Evolutionary conservation across 2,329 filamentous ascomycete species (phyloP), one percentile per base, ranked within the genome.

Genomic region (Diaporthe vexans): DNA sequence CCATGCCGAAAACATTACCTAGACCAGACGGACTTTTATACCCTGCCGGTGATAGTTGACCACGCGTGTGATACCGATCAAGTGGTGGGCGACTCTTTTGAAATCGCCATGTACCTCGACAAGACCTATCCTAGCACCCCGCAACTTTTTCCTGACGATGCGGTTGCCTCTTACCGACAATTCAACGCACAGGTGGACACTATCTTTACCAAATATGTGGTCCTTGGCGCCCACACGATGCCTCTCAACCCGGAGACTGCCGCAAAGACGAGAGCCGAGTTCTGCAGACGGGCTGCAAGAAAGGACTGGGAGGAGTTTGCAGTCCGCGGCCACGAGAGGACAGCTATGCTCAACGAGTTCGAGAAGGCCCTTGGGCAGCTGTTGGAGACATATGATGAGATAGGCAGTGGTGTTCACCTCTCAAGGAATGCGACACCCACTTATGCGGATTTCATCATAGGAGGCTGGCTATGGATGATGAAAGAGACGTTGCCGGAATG

Each of bases 91-190:
- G 91, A 93, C 81, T 90, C 90, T 3, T 91, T 92, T 78, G 91
- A 93, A 70, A 93, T 93, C 75, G 91, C 91, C 9, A 81, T 87
- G 35, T 89, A 92, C 77, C 84, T 93, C 2, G 86, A 92, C 33
- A 81, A 85, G 1, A 84, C 79, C 0, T 91, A 89, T 72, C 88
- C 89, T 0, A 73, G 80, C 40, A 79, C 85, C 43, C 63, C 63
- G 4, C 56, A 43, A 8, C 56, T 75, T 4, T 73, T 75, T 21
- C 63, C 73, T 13, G 33, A 19, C 7, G 37, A 65, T 29, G 51
- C 65, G 10, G 17, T 17, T 51, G 33, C 57, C 24, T 33, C 51
- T 3, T 51, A 58, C 11, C 73, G 63, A 9, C 40, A 17, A 3
- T 92, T 91, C 81, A 92, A 92, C 76, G 77, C 78, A 17, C 82